Evolutionary conservation across 129 eudicot genomes (phyloP).

Genomic region (Centaurea solstitialis): DNA sequence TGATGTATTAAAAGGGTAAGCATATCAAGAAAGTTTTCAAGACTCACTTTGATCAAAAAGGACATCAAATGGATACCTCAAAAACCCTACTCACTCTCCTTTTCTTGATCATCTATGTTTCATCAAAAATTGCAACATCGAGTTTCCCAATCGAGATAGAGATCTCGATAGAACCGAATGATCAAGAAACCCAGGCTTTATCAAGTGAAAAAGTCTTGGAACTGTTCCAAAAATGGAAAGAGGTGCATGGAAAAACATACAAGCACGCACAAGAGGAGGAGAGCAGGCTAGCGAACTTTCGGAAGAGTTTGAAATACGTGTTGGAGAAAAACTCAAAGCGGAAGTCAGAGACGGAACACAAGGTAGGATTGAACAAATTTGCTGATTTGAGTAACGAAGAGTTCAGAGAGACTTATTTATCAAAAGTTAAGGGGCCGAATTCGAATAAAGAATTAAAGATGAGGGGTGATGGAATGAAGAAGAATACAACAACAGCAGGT

Average conservation of each 20-base stretch:
- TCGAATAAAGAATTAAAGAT: slow-evolving; percentile 1
- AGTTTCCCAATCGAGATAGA: slow-evolving; percentile 25
- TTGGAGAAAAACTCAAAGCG: slow-evolving; percentile 33
- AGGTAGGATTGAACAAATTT: slow-evolving; percentile 47
- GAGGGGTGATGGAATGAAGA: slow-evolving; percentile 8
- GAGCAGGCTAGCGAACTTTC: slow-evolving; percentile 36
- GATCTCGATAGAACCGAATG: slow-evolving; percentile 14
- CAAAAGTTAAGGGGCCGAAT: slow-evolving; percentile 33
- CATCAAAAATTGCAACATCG: not conserved
- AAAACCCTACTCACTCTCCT: slow-evolving; percentile 15
- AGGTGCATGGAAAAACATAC: slow-evolving; percentile 44
- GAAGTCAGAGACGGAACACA: slow-evolving; percentile 3
- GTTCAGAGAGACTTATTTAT: slow-evolving; percentile 27
- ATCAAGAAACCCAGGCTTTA: not conserved
- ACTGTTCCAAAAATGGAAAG: slow-evolving; percentile 44
- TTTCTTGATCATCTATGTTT: slow-evolving; percentile 5
- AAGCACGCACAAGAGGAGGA: slow-evolving; percentile 31
- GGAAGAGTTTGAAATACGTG: slow-evolving; percentile 31
- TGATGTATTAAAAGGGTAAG: not conserved
- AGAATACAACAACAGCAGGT: not conserved
- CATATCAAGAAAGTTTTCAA: not conserved
- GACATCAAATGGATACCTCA: slow-evolving; percentile 15
- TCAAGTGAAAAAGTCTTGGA: slow-evolving; percentile 26
- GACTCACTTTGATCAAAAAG: not conserved
- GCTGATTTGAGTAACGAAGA: slow-evolving; percentile 60